Base-by-base conservation (phyloP, 805 yeast genomes). In the Clavispora asparagi region DNA sequence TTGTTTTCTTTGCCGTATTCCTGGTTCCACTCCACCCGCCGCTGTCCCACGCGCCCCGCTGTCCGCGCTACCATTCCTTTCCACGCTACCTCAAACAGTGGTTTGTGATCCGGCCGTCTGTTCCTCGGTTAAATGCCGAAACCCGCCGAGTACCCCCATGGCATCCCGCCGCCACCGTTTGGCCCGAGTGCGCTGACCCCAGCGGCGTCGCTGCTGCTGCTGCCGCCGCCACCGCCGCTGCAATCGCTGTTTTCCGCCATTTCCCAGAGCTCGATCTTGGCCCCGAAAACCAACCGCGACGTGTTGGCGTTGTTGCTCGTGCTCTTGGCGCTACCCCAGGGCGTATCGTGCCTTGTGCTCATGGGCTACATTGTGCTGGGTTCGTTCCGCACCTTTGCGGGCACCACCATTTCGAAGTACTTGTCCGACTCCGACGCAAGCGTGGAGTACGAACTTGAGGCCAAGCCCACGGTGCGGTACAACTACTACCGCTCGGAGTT, bases 241-340 rank as follows among this genome's bases (percentile, higher is more conserved):
- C 37, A 16, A 10, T 7, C 45, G 19, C 44, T 31, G 32, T 33
- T 33, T 27, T 13, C 45, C 27, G 14, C 43, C 14, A 8, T 16
- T 16, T 33, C 40, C 38, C 38, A 45, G 14, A 45, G 33, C 23
- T 40, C 48, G 25, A 45, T 45, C 28, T 42, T 54, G 39, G 38
- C 42, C 41, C 55, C 58, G 13, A 46, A 32, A 23, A 48, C 55
- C 13, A 47, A 48, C 30, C 52, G 67, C 41, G 73, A 68, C 45
- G 59, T 67, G 13, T 52, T 67, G 35, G 63, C 72, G 27, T 51
- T 67, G 35, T 57, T 63, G 7, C 60, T 66, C 49, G 47, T 67
- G n/a, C 44, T 67, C 11, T 55, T 60, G 38, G 49, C 57, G 19
- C 47, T 67, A 17, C 71, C 73, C 10, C 61, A 56, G 42, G 37